A percentile compares a stretch with the other conserved stretches of the same genome.
phyloP scores from a whole-genome alignment of 768 basidiomycete species.

The Mycena belliarum region DNA sequence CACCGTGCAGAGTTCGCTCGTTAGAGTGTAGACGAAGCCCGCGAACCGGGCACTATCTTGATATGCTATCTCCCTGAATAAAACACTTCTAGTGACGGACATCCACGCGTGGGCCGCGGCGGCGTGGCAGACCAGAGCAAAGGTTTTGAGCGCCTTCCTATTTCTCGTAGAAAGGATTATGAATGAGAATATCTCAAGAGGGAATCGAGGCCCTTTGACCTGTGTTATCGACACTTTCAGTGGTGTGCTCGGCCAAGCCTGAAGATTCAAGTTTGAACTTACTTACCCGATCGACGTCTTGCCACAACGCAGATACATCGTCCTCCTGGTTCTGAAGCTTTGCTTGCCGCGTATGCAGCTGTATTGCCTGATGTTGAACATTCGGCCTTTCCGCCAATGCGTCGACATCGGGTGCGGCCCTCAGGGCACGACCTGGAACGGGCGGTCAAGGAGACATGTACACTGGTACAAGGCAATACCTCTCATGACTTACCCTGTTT shows the following conservation, averaged over 20 bases:
- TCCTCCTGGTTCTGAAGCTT: neutral
- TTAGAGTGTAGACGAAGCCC: neutral
- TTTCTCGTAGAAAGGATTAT: neutral
- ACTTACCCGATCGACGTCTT: neutral
- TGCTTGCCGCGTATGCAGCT: neutral
- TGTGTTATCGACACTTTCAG: neutral
- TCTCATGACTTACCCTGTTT: too few relatives aligned
- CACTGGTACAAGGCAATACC: too few relatives aligned
- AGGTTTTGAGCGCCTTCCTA: neutral
- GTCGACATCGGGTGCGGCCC: too few relatives aligned
- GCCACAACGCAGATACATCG: neutral
- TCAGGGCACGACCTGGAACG: too few relatives aligned
- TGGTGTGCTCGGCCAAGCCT: neutral
- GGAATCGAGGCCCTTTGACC: constrained; percentile 2
- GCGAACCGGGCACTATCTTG: neutral
- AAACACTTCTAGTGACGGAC: neutral
- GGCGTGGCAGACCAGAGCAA: neutral
- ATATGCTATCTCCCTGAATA: neutral
- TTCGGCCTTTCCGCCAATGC: too few relatives aligned
- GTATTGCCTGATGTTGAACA: too few relatives aligned
- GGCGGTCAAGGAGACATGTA: too few relatives aligned
- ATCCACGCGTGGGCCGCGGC: too few relatives aligned
- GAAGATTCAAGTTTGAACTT: too few relatives aligned
- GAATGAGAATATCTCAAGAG: neutral
- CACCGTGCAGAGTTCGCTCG: neutral